phyloP scores from a whole-genome alignment of 345 rosid species.

The Pistacia atlantica region DNA sequence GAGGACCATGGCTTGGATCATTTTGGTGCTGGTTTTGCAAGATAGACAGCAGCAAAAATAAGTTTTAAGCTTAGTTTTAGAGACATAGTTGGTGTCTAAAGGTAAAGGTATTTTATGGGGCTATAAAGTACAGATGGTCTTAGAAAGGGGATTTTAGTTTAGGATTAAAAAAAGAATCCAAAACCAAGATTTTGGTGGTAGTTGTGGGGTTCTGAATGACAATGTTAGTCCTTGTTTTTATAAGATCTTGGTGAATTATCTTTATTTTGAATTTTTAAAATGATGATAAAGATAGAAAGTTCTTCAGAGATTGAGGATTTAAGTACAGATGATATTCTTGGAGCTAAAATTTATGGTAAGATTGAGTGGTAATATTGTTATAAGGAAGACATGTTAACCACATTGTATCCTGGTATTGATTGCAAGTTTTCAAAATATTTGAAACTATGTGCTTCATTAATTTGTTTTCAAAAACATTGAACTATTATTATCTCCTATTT shows the following conservation, averaged over 20 bases:
- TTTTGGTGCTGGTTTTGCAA: too few relatives aligned
- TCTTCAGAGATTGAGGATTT: not conserved
- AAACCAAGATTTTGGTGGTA: too few relatives aligned
- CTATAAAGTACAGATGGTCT: too few relatives aligned
- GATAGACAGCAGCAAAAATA: too few relatives aligned
- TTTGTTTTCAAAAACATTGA: not conserved
- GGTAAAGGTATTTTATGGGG: too few relatives aligned
- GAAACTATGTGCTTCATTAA: not conserved
- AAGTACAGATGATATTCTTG: not conserved
- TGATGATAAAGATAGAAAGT: not conserved
- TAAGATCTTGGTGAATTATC: not conserved
- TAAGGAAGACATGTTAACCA: not conserved
- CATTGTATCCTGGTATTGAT: not conserved
- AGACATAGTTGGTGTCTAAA: too few relatives aligned
- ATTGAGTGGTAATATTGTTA: not conserved
- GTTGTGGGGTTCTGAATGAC: not conserved
- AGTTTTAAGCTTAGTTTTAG: too few relatives aligned
- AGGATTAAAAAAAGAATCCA: too few relatives aligned
- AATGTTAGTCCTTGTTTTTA: not conserved
- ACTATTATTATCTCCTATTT: conserved; percentile 14
- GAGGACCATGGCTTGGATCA: too few relatives aligned
- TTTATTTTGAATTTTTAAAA: too few relatives aligned
- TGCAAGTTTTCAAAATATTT: not conserved
- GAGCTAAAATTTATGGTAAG: not conserved
- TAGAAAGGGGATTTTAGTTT: too few relatives aligned